phyloP scores from a whole-genome alignment of 441 rosid species.

The Codiaeum variegatum region DNA sequence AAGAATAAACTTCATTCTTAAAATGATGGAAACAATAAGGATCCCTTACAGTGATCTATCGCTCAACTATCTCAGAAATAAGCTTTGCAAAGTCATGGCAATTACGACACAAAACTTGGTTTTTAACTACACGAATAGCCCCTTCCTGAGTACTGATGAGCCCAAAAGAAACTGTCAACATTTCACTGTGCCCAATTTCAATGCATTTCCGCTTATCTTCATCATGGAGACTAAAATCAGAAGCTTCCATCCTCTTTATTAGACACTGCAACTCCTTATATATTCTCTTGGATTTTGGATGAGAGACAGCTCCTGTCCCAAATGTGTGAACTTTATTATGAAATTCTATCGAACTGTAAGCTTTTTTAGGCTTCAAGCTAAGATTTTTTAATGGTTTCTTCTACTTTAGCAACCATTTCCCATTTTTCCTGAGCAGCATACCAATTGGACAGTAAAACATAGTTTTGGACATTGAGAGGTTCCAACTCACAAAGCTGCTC shows the following conservation, averaged over 20 bases:
- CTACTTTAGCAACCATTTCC: constrained; percentile 33
- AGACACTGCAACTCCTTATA: constrained; percentile 34
- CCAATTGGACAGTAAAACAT: constrained; percentile 40
- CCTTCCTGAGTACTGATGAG: constrained; percentile 37
- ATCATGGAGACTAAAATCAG: constrained; percentile 36
- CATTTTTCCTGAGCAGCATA: constrained; percentile 28
- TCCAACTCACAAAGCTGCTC: constrained; percentile 42
- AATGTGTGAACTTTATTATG: constrained; percentile 46
- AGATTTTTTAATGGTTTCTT: constrained; percentile 30
- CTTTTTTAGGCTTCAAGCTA: constrained; percentile 43
- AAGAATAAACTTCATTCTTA: constrained; percentile 36
- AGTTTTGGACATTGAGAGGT: constrained; percentile 44
- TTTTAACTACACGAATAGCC: constrained; percentile 40
- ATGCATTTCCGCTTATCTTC: constrained; percentile 42
- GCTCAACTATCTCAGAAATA: constrained; percentile 30
- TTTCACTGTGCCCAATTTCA: constrained; percentile 44
- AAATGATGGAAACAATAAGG: constrained; percentile 38
- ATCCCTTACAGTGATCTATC: constrained; percentile 45
- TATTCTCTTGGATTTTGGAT: constrained; percentile 44
- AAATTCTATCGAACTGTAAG: constrained; percentile 51
- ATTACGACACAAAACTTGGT: constrained; percentile 30
- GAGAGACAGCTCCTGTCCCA: constrained; percentile 46
- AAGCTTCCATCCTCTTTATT: constrained; percentile 30
- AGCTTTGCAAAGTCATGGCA: constrained; percentile 36
- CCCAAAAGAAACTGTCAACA: constrained; percentile 49